Percentiles rank a stretch among this genome's conserved stretches.
These are phyloP conservation scores for Melampsora larici-populina DNA, from an alignment of 1,284 basidiomycete species.

Conservation along the genomic window DNA sequence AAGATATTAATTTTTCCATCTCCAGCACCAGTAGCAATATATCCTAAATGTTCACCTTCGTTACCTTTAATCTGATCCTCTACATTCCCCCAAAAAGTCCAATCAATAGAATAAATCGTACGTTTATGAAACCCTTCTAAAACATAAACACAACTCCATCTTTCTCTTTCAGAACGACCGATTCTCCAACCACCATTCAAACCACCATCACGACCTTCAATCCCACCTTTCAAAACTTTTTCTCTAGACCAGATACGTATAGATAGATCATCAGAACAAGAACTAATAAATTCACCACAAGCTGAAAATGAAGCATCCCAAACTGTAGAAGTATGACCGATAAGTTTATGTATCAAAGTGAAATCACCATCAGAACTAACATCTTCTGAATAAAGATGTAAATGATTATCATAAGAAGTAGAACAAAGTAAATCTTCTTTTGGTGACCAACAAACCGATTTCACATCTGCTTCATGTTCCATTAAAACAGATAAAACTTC, in stretches of 20 bases:
- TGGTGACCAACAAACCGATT: constrained; percentile 92
- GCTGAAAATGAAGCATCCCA: constrained; percentile 82
- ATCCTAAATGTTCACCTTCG: constrained; percentile 60
- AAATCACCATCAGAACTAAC: constrained; percentile 87
- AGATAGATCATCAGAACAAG: constrained; percentile 72
- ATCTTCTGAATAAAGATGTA: constrained; percentile 91
- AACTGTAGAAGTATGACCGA: constrained; percentile 64
- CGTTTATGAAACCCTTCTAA: constrained; percentile 61
- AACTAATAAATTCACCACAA: constrained; percentile 75
- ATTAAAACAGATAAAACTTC: constrained; percentile 93
- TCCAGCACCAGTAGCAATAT: constrained; percentile 69
- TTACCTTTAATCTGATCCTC: constrained; percentile 20
- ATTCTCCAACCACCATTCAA: constrained; percentile 48
- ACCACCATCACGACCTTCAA: constrained; percentile 48
- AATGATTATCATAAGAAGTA: constrained; percentile 92
- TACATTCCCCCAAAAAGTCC: constrained; percentile 57
- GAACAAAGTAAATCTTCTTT: constrained; percentile 93
- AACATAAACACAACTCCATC: constrained; percentile 53
- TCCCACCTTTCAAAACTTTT: constrained; percentile 47
- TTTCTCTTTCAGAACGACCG: constrained; percentile 51
- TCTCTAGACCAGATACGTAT: constrained; percentile 59
- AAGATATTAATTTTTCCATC: constrained; percentile 74
- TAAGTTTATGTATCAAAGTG: constrained; percentile 67
- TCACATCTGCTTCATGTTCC: constrained; percentile 97
- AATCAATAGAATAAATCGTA: constrained; percentile 74